Evolutionary conservation across 2,329 filamentous ascomycete species (phyloP).

Genomic region (Botrytis aclada): DNA sequence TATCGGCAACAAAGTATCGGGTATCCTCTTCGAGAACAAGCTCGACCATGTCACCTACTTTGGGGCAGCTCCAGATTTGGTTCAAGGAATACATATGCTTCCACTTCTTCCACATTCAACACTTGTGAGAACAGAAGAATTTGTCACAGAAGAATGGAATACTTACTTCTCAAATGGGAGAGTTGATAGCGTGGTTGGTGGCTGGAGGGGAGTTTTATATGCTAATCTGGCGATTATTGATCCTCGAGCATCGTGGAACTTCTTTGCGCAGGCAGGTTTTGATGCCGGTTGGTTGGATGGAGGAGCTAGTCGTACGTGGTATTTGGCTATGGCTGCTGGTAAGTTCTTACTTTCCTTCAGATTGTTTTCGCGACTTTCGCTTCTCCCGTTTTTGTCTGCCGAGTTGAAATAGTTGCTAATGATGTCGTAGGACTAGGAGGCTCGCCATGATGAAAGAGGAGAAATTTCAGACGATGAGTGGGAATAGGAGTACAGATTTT

Average conservation of each 20-base stretch:
- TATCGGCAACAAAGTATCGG: conserved; percentile 70
- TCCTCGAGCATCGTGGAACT: conserved; percentile 65
- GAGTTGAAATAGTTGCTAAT: not conserved
- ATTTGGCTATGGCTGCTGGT: conserved; percentile 75
- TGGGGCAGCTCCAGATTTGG: conserved; percentile 66
- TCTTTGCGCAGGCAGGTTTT: conserved; percentile 68
- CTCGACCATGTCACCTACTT: conserved; percentile 92
- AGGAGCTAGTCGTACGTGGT: conserved; percentile 82
- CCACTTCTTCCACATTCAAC: conserved; percentile 48
- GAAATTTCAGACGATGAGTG: not conserved
- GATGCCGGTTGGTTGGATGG: conserved; percentile 71
- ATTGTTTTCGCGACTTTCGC: not conserved
- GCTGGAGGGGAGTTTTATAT: conserved; percentile 83
- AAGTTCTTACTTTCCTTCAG: conserved; percentile 13
- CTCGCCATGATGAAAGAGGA: not conserved
- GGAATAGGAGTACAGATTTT: too few species aligned
- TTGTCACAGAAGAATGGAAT: conserved; percentile 81
- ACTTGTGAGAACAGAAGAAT: conserved; percentile 62
- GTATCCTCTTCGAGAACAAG: conserved; percentile 89
- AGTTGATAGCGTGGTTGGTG: conserved; percentile 62
- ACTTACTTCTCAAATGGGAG: conserved; percentile 69
- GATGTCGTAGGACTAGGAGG: conserved; percentile 11
- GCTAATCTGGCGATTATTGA: conserved; percentile 79
- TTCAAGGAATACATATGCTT: conserved; percentile 50
- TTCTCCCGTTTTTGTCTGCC: not conserved